Evolutionary conservation across 495 filamentous ascomycete genomes (phyloP), one percentile per base, ranked within the genome.

Genomic region (Umbilicaria muhlenbergii): DNA sequence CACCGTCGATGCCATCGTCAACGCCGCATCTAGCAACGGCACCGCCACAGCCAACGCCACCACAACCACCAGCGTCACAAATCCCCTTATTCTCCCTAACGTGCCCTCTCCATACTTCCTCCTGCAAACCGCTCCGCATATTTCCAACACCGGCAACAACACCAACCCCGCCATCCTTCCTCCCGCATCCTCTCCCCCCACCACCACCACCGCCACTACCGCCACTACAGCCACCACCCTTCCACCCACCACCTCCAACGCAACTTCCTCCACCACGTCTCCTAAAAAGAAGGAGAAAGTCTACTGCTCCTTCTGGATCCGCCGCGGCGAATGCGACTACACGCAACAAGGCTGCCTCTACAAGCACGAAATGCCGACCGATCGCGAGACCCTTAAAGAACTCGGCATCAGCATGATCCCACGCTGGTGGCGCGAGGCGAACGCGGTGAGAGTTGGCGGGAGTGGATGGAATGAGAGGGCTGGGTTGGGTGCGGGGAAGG

Each of bases 271-370:
- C 16, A 14, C 13, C 13, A 31, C 44, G n/a, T n/a, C 39, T 13
- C 36, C 37, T 3, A 31, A 33, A 16, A 40, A 46, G 32, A 40
- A 40, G 7, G 38, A 74, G 61, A 94, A 94, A 55, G 63, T 77
- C 38, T 91, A 80, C 58, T 93, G 87, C 64, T 83, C 81, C 32
- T 82, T 85, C 58, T 94, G 84, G 83, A 76, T 93, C 36, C 77
- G 80, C 47, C 77, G 78, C 37, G 86, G 86, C 31, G 74, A 80
- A 41, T 94, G 87, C 58, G 81, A 82, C 52, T 94, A 82, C 59
- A 75, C 69, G 33, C 81, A 89, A 56, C 78, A 86, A 53, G 86
- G 87, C 3, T 93, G 87, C 60, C 68, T 79, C 50, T 94, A 75
- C 64, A 83, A 81, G 60, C 87, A 94, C 54, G 80, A 88, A 53